Conservation (phyloP, 2,329 filamentous ascomycete genomes). For the Monilinia polystroma region DNA sequence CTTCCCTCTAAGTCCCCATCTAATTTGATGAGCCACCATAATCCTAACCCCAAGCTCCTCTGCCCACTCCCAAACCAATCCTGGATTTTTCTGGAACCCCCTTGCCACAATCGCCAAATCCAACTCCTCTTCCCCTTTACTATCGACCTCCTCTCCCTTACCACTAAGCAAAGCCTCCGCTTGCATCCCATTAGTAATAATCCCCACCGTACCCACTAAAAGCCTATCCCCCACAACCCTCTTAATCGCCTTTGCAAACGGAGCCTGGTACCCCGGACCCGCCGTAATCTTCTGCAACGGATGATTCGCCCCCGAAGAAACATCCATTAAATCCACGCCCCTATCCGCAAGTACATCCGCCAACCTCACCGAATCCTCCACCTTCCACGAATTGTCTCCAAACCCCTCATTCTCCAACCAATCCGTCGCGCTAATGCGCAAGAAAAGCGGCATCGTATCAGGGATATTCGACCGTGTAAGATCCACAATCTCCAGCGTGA, state of each 20-base stretch:
- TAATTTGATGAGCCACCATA: slow-evolving; percentile 53
- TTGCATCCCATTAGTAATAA: slow-evolving; percentile 47
- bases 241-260: slow-evolving; percentile 69
- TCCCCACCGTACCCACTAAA: slow-evolving; percentile 49
- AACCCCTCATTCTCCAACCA: slow-evolving; percentile 65
- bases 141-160: slow-evolving; percentile 44
- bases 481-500: slow-evolving; percentile 67
- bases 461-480: slow-evolving; percentile 62
- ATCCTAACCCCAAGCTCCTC: slow-evolving; percentile 52
- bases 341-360: slow-evolving; percentile 61
- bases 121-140: slow-evolving; percentile 44
- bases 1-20: slow-evolving; percentile 53
- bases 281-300: slow-evolving; percentile 54
- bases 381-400: slow-evolving; percentile 62
- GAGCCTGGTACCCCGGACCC: slow-evolving; percentile 68
- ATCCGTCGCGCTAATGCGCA: slow-evolving; percentile 72
- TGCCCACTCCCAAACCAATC: slow-evolving; percentile 55
- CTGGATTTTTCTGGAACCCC: slow-evolving; percentile 59
- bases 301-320: slow-evolving; percentile 67
- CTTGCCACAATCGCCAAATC: slow-evolving; percentile 53
- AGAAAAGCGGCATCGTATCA: slow-evolving; percentile 66
- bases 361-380: slow-evolving; percentile 62
- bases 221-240: slow-evolving; percentile 64
- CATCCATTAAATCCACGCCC: slow-evolving; percentile 74
- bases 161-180: slow-evolving; percentile 51